phyloP scores from a whole-genome alignment of 805 yeast genomes.

The Sugiyamaella smithiae region DNA sequence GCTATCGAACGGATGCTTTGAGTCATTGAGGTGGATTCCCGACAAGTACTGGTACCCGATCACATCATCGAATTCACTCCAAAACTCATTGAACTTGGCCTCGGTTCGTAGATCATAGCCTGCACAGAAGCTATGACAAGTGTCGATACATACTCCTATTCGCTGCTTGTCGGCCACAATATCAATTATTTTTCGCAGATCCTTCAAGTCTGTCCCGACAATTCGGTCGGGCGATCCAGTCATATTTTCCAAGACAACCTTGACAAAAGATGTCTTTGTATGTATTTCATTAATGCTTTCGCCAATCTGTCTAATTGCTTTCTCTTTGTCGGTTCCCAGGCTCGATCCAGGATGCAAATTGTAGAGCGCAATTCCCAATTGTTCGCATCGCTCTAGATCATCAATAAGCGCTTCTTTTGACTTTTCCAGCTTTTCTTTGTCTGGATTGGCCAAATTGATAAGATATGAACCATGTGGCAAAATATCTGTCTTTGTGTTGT shows the following conservation, averaged over 20 bases:
- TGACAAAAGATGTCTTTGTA: conserved; percentile 69
- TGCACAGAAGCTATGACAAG: conserved; percentile 95
- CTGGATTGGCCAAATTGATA: conserved; percentile 91
- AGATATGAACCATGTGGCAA: conserved; percentile 95
- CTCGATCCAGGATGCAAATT: conserved; percentile 90
- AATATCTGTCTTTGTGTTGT: conserved; percentile 66
- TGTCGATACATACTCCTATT: conserved; percentile 95
- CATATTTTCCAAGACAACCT: conserved; percentile 92
- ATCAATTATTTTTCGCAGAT: conserved; percentile 69
- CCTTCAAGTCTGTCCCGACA: conserved; percentile 78
- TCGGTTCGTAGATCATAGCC: conserved; percentile 81
- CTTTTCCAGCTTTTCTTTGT: conserved; percentile 68
- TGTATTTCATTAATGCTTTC: conserved; percentile 76
- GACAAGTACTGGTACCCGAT: conserved; percentile 73
- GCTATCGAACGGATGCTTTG: conserved; percentile 89
- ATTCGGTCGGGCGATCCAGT: conserved; percentile 90
- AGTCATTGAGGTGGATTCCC: conserved; percentile 89
- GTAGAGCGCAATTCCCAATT: conserved; percentile 76
- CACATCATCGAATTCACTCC: conserved; percentile 69
- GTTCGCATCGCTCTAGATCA: conserved; percentile 84
- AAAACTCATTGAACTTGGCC: conserved; percentile 58
- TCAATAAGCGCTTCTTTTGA: conserved; percentile 78
- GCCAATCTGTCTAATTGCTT: conserved; percentile 69
- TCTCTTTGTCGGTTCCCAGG: conserved; percentile 63
- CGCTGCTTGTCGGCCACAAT: conserved; percentile 75